Evolutionary conservation across 345 rosid genomes (phyloP).

Genomic region (Citrus reticulata): DNA sequence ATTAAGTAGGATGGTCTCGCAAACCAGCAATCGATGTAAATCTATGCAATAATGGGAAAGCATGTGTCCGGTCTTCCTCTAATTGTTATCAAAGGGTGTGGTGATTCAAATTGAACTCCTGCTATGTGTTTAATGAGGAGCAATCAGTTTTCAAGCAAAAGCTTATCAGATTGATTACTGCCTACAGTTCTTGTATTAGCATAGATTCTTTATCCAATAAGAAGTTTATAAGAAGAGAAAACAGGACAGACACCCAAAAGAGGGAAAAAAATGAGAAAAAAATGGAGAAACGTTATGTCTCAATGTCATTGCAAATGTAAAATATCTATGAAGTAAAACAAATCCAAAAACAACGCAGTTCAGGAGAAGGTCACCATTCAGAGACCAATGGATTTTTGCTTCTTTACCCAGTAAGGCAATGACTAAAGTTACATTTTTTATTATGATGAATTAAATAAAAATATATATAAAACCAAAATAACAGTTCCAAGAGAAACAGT

Average conservation of each 20-base stretch:
- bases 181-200: neutral
- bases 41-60: constrained; percentile 5
- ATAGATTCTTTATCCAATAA: neutral
- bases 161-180: neutral
- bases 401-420: neutral
- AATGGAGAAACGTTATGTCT: neutral
- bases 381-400: neutral
- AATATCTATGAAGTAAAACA: neutral
- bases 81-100: neutral
- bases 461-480: neutral
- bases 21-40: constrained; percentile 5
- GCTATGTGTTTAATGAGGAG: neutral
- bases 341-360: neutral
- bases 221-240: neutral
- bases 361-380: neutral
- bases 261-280: neutral
- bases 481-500: neutral
- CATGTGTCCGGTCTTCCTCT: neutral
- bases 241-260: neutral
- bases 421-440: neutral
- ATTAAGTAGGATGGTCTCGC: constrained; percentile 15
- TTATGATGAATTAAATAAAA: neutral
- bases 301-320: neutral
- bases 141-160: neutral
- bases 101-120: neutral